Evolutionary conservation across 2,329 filamentous ascomycete genomes (phyloP), one percentile per base, ranked within the genome.

Genomic region (Nemania sp.): DNA sequence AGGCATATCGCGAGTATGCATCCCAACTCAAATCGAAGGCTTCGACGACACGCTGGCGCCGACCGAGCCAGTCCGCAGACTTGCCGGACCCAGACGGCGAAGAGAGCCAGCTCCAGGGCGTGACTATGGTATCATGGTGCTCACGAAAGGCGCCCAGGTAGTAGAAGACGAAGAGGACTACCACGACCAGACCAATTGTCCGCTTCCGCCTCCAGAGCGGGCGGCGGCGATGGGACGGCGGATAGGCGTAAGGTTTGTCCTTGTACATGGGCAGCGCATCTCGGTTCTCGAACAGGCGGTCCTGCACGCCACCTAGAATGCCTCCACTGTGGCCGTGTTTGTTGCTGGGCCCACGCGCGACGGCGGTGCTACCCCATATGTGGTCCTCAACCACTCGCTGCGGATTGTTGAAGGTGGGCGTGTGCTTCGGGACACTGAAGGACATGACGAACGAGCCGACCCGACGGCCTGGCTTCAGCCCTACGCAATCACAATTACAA

Each of bases 1-100:
- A 99, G 23, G 88, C 94, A 75, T 97, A 88, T 67, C 90, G 85
- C 70, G 91, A 88, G 72, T 99, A 99, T 6, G 89, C 88, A 69
- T 92, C 88, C 90, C 92, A 99, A 68, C 92, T 97, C 61, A 94
- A 75, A 71, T 88, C 82, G 72, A 99, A 97, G 15, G 90, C 91
- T 69, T 96, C 90, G 56, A 89, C 90, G 3, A 99, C 94, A 61
- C 82, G 83, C 62, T 95, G 84, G 65, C 89, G 83, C 67, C 93
- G 82, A 62, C 83, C 80, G 24, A 82, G 72, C 94, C 94, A 99
- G 69, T 96, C 82, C 2, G 84, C 77, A 20, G 71, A 72, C 50
- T 68, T 72, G 49, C 60, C 64, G 34, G 64, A 57, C 9, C 71
- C 70, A 41, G 77, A 75, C 7, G 82, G 78, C 49, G 82, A 68